A percentile compares a stretch with the other conserved stretches of the same genome.
Conservation (phyloP, 129 eudicot genomes). For the Flaveria brownii region DNA sequence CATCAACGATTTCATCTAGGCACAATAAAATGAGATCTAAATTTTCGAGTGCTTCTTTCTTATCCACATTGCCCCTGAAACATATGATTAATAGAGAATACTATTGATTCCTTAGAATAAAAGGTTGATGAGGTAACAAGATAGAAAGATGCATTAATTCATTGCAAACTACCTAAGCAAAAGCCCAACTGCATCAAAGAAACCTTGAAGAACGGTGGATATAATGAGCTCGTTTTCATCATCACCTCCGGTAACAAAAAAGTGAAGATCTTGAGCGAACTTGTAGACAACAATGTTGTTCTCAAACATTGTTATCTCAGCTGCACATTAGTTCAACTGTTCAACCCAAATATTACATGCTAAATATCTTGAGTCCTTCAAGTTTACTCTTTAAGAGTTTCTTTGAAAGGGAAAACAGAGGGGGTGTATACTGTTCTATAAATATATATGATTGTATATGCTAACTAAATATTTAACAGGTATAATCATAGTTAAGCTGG, state of each 20-base stretch:
- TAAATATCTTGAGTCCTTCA: not conserved
- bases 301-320: slow-evolving; percentile 86
- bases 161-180: slow-evolving; percentile 65
- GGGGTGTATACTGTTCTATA: not conserved
- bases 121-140: not conserved
- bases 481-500: slow-evolving; percentile 19
- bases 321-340: slow-evolving; percentile 43
- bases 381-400: not conserved
- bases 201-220: slow-evolving; percentile 82
- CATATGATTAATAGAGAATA: not conserved
- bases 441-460: not conserved
- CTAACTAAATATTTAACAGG: not conserved
- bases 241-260: slow-evolving; percentile 88
- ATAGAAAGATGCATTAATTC: not conserved
- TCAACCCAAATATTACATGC: slow-evolving; percentile 11
- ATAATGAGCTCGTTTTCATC: slow-evolving; percentile 88
- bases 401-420: not conserved
- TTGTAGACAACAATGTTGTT: slow-evolving; percentile 67
- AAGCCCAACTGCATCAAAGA: slow-evolving; percentile 82
- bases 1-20: slow-evolving; percentile 91
- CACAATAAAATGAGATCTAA: slow-evolving; percentile 81
- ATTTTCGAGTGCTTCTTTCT: slow-evolving; percentile 88
- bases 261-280: slow-evolving; percentile 90
- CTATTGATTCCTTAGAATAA: not conserved
- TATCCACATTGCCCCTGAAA: slow-evolving; percentile 72